These are phyloP conservation scores for Coelastrella sp. DNA, from an alignment of 139 green algal genomes.

Conservation along the genomic window DNA sequence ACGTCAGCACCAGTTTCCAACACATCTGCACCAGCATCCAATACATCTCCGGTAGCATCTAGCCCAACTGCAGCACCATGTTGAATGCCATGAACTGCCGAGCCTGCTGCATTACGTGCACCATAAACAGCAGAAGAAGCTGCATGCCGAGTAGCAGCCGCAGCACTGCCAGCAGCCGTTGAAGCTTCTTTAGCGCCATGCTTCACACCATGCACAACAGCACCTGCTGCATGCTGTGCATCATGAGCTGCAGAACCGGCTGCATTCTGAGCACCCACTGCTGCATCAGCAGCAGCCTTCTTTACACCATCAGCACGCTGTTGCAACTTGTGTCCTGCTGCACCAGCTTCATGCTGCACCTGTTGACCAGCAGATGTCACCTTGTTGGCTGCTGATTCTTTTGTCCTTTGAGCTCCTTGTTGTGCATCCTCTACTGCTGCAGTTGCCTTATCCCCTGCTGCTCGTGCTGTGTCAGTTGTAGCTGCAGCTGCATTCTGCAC, in stretches of 20 bases:
- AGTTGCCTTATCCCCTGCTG: background rate
- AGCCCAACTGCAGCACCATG: background rate
- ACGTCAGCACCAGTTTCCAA: background rate
- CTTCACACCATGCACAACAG: background rate
- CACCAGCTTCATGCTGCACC: background rate
- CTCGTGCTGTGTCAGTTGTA: background rate
- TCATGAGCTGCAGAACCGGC: background rate
- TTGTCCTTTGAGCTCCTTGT: background rate
- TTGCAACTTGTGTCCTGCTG: background rate
- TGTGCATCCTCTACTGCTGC: background rate
- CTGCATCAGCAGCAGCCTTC: background rate
- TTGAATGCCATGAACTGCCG: background rate
- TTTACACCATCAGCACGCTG: background rate
- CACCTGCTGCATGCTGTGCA: background rate
- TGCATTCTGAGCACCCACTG: background rate
- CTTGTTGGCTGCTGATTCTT: background rate
- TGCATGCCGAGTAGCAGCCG: background rate
- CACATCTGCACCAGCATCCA: constrained; percentile 7
- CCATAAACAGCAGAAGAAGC: background rate
- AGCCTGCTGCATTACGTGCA: background rate
- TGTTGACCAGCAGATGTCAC: background rate
- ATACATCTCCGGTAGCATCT: background rate
- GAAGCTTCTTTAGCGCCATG: background rate
- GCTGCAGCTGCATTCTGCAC: background rate
- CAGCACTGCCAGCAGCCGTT: background rate